Evolutionary conservation across 1,284 basidiomycete species (phyloP), one percentile per base, ranked within the genome.

Genomic region (Melampsora americana): DNA sequence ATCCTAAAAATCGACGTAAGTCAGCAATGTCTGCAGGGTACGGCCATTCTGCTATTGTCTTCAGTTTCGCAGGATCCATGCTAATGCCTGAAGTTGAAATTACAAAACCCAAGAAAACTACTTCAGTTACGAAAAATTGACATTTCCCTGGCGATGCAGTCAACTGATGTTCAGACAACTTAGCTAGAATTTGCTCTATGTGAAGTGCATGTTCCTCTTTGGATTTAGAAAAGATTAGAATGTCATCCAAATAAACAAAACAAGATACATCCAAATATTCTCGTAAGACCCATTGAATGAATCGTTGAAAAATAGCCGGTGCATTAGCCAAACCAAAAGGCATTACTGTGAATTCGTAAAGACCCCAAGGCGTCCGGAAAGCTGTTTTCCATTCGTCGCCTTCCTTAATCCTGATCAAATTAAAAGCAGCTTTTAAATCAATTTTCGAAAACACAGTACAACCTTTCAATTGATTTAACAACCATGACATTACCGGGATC

Each of bases 191-290:
- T 16, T 46, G 23, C 28, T 32, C 12, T 9, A 69, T 32, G 23
- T 70, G 50, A n/a, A 26, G 2, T 1, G 35, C 11, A 46, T 70
- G 69, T 28, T 70, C 35, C 4, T 60, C 59, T 20, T 30, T 12
- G 5, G 42, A 46, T 26, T 50, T 73, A 3, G 69, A 72, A 65
- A 72, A 65, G 23, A 72, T 65, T 2, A 72, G 42, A 23, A 72
- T 72, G 61, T 65, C 46, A 48, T 72, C 69, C 7, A 72, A n/a
- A 26, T 72, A 72, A 23, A 72, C 69, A 50, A 50, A 72, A 50
- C 69, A 72, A 44, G 18, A 72, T 11, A 72, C 26, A 64, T 50
- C 48, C 5, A 72, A 35, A 46, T 30, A 28, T n/a, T 72, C 61
- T 6, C 46, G 30, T 7, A 72, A 35, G 16, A 72, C 42, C n/a